Percentiles rank a stretch among this genome's conserved stretches.
These are phyloP conservation scores for Sherardia arvensis DNA, from an alignment of 257 asterid genomes.

Conservation along the genomic window DNA sequence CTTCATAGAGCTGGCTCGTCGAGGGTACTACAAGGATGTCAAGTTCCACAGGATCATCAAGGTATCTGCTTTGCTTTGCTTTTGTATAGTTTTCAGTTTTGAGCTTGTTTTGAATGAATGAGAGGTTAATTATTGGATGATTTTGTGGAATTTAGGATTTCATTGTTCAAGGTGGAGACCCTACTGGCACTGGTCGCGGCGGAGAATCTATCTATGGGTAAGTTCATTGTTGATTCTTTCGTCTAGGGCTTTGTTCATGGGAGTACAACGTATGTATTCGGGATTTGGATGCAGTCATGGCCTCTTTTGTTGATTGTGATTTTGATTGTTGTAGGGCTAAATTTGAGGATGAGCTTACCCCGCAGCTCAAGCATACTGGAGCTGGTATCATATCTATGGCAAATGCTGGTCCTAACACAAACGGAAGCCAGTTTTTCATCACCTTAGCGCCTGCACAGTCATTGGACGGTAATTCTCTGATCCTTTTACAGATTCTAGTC, in stretches of 20 bases:
- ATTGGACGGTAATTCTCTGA: conserved; percentile 56
- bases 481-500: background rate
- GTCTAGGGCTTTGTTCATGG: background rate
- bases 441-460: conserved; percentile 95
- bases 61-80: conserved; percentile 22
- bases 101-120: background rate
- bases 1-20: conserved; percentile 84
- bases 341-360: conserved; percentile 82
- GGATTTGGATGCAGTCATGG: background rate
- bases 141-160: conserved; percentile 46
- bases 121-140: background rate
- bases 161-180: conserved; percentile 95
- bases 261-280: background rate
- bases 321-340: conserved; percentile 46
- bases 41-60: conserved; percentile 91
- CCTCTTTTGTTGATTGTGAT: background rate
- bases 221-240: background rate
- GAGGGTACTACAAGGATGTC: conserved; percentile 78
- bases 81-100: background rate
- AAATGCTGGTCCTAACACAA: conserved; percentile 97
- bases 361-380: conserved; percentile 91
- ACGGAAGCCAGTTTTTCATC: conserved; percentile 95
- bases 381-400: conserved; percentile 99
- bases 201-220: conserved; percentile 97
- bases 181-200: conserved; percentile 95